Evolutionary conservation across 495 filamentous ascomycete genomes (phyloP).

Genomic region (Tuber melanosporum): DNA sequence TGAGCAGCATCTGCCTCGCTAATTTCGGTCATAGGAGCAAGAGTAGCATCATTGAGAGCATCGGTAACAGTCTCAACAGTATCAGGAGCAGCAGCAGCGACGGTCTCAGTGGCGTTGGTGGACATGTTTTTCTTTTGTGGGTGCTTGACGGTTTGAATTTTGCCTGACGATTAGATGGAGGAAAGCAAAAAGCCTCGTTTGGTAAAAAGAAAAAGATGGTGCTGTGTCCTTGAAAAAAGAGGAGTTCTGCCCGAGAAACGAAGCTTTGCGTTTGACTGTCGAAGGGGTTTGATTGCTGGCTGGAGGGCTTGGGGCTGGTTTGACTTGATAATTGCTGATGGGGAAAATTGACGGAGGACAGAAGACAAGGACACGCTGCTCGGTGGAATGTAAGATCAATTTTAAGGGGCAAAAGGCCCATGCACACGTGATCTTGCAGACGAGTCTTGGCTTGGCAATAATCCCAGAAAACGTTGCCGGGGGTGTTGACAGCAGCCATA

Average conservation of each 20-base stretch:
- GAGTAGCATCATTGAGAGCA: conserved; percentile 67
- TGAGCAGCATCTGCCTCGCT: conserved; percentile 60
- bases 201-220: conserved; percentile 28
- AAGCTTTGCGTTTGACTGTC: conserved; percentile 36
- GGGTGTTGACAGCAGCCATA: background rate
- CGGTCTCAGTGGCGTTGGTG: conserved; percentile 52
- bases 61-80: conserved; percentile 74
- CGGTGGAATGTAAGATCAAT: background rate
- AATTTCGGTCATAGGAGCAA: conserved; percentile 51
- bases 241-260: conserved; percentile 40
- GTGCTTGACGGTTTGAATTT: conserved; percentile 20
- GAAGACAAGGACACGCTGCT: conserved; percentile 5
- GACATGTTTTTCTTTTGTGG: conserved; percentile 49
- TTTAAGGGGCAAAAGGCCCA: conserved; percentile 4
- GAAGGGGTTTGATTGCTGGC: conserved; percentile 5
- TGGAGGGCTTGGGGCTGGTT: conserved; percentile 1
- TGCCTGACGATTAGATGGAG: conserved; percentile 6
- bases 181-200: conserved; percentile 7
- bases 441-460: background rate
- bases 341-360: background rate
- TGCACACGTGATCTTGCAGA: background rate
- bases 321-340: conserved; percentile 1
- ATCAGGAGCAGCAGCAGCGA: conserved; percentile 47
- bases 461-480: background rate
- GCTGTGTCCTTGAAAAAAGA: conserved; percentile 28